Base-by-base conservation (phyloP, 202 grass and related monocot species). In the Saccharum hybrid region DNA sequence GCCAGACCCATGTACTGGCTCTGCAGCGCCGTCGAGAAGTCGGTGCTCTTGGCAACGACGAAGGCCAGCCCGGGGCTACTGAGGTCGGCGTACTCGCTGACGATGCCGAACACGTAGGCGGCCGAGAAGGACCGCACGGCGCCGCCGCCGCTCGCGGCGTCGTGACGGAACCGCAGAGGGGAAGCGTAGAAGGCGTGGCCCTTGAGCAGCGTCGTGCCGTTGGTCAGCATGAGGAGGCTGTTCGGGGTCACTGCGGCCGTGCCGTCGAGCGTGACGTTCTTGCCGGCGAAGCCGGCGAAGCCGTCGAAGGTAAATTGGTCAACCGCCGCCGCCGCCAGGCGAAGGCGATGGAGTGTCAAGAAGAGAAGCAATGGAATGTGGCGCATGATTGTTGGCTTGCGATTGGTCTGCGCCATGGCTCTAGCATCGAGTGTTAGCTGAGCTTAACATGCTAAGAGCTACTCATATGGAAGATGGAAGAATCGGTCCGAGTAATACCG, bases 1-100 rank as follows among this genome's bases (percentile, higher is more conserved):
- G 88, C 63, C 10, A 97, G 84, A 75, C 94, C 94, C 71, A 93
- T 79, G 82, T 87, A 81, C 87, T 97, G 91, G 79, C 91, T 93
- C 46, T 86, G 85, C 71, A 84, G 68, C 54, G 94, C 88, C 22
- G 74, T 34, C 4, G 82, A 88, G 65, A 93, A 81, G 75, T 84
- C 49, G 62, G 11, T 81, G 65, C 81, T 66, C n/a, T 52, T 78
- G 62, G 90, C 45, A 26, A 93, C 88, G 5, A 83, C 86, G 81
- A 97, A 97, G 30, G 89, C 86, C 16, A 93, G 46, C 1, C 94
- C 94, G 10, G 90, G 94, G 75, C 94, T 88, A 31, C 94, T 84
- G 15, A 97, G 43, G 78, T 91, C 91, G 19, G 79, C 66, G 72
- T 93, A 93, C 79, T 91, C 88, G 78, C 86, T 86, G 45, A 76